Percentiles rank a stretch among this genome's conserved stretches.
Conservation (phyloP, 768 basidiomycete species). For the Suillus alpinus region DNA sequence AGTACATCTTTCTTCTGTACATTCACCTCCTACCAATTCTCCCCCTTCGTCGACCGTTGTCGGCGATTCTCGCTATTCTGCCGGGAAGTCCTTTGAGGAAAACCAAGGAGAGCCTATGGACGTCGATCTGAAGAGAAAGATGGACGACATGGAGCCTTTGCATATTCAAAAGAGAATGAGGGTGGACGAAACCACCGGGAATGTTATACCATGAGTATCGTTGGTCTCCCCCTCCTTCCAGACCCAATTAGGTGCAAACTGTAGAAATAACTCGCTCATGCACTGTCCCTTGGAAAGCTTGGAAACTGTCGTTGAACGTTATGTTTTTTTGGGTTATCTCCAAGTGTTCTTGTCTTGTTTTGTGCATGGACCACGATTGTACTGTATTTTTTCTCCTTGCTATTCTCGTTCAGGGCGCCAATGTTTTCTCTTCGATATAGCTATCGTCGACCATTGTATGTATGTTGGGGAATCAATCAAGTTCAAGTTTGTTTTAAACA, state of each 20-base stretch:
- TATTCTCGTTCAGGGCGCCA: slow-evolving; percentile 14
- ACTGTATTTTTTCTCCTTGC: slow-evolving; percentile 26
- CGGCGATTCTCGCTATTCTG: slow-evolving; percentile 32
- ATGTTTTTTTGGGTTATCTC: slow-evolving; percentile 31
- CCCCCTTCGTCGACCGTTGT: slow-evolving; percentile 41
- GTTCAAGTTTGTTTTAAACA: not conserved
- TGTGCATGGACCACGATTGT: slow-evolving; percentile 34
- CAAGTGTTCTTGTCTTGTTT: slow-evolving; percentile 18
- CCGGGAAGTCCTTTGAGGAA: slow-evolving; percentile 37
- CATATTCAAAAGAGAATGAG: slow-evolving; percentile 72
- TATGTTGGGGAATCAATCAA: slow-evolving; percentile 26
- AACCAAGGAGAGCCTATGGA: slow-evolving; percentile 45
- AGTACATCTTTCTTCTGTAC: slow-evolving; percentile 35
- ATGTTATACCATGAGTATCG: slow-evolving; percentile 52
- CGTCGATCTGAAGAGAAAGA: slow-evolving; percentile 56
- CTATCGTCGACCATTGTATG: slow-evolving; percentile 30
- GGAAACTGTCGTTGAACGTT: slow-evolving; percentile 30
- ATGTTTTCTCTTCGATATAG: slow-evolving; percentile 10
- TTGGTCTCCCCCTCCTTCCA: slow-evolving; percentile 14
- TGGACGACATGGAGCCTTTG: slow-evolving; percentile 49
- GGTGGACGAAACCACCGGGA: slow-evolving; percentile 49
- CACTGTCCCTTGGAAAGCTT: slow-evolving; percentile 28
- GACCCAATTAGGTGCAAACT: slow-evolving; percentile 26
- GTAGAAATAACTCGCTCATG: slow-evolving; percentile 26
- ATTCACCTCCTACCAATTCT: slow-evolving; percentile 55